Evolutionary conservation across 768 basidiomycete genomes (phyloP), one percentile per base, ranked within the genome.

Genomic region (Panus rudis): DNA sequence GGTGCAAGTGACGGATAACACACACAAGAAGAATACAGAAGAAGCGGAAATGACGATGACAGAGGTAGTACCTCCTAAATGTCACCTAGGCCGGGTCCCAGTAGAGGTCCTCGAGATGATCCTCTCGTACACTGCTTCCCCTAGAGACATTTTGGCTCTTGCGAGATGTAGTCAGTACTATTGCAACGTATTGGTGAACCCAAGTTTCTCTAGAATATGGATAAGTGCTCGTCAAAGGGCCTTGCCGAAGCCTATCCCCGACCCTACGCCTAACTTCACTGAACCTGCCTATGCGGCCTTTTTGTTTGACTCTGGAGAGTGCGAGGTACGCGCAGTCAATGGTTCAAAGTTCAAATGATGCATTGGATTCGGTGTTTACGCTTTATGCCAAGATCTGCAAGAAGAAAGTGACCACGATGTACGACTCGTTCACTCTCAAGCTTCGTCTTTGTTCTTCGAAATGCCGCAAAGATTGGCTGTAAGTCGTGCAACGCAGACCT

Each of bases 91-190:
- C 4, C 16, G 21, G 2, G 19, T 85, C 4, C 84, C 84, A 10
- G 55, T 80, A 30, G 84, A 87, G 52, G 64, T 87, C 12, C 56
- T 84, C 5, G 73, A 76, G 3, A 81, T 83, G 52, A 71, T 85
- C 37, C 69, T 85, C 16, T 57, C 75, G 6, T 62, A 64, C 39
- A 73, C 74, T 0, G 47, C 59, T 4, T 81, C 78, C 0, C 70
- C 79, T 1, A 65, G 66, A 38, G 76, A 79, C 46, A 63, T 84
- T 11, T 68, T 85, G 27, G 69, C 81, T 2, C 61, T 84, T 4
- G 68, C 81, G 10, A 72, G 80, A 6, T 72, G 72, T 28, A 78
- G 68, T 66, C 77, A 75, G 46, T 68, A 62, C 47, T 65, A 84
- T 8, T 73, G 75, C 52, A 53, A 52, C 3, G 70, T 72, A 0